Evolutionary conservation across 164 flowering plant genomes (phyloP).

Genomic region (Tinospora cordifolia): DNA sequence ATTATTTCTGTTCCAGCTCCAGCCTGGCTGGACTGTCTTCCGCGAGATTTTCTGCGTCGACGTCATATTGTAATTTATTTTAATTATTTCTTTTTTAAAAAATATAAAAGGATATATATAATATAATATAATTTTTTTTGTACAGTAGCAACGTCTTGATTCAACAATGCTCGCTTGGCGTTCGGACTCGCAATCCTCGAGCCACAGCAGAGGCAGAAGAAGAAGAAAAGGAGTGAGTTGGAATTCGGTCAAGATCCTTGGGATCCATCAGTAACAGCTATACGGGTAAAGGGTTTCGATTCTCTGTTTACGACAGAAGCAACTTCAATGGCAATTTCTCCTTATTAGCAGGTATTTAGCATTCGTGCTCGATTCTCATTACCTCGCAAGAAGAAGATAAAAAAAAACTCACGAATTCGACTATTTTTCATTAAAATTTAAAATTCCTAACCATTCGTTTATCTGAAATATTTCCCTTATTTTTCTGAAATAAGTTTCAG

Average conservation of each 20-base stretch:
- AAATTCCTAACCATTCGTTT: too few relatives aligned
- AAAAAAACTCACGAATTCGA: neutral
- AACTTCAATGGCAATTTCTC: neutral
- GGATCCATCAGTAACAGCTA: neutral
- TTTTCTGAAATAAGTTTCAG: neutral
- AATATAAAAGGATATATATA: too few relatives aligned
- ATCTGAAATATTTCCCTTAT: too few relatives aligned
- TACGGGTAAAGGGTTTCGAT: neutral
- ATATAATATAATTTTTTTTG: too few relatives aligned
- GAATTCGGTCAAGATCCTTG: neutral
- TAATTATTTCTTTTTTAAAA: too few relatives aligned
- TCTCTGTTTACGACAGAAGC: neutral
- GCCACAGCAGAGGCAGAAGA: neutral
- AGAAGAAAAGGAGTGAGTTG: neutral
- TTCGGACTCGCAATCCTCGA: neutral
- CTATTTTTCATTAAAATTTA: neutral
- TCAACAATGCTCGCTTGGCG: too few relatives aligned
- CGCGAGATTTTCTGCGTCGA: too few relatives aligned
- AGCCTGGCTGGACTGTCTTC: too few relatives aligned
- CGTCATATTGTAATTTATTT: too few relatives aligned
- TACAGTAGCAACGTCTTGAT: too few relatives aligned
- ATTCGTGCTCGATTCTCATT: neutral
- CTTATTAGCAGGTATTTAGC: conserved; percentile 8
- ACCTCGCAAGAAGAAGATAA: neutral
- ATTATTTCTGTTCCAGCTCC: too few relatives aligned